phyloP scores from a whole-genome alignment of 148 eudicot species.

The Amaranthus hypochondriacus region DNA sequence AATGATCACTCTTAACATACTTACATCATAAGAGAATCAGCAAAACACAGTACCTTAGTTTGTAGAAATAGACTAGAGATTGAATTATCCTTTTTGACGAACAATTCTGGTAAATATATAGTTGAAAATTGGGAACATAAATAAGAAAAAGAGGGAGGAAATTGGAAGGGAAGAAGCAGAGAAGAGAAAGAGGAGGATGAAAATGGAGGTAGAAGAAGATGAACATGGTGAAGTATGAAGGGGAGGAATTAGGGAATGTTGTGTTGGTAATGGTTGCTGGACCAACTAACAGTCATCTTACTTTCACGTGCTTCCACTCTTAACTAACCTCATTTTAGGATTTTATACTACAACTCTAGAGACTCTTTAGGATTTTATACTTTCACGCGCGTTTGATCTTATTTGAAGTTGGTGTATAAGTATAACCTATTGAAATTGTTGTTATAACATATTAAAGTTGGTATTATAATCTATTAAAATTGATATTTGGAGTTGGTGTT shows the following conservation, averaged over 20 bases:
- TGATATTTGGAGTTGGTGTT: no score
- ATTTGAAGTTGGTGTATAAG: no score
- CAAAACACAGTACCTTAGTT: background rate
- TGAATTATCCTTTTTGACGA: background rate
- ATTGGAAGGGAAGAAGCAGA: background rate
- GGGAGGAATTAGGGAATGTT: background rate
- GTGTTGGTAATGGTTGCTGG: conserved; percentile 1
- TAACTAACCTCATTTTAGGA: no score
- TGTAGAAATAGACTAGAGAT: no score
- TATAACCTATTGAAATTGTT: no score
- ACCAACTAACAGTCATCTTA: conserved; percentile 4
- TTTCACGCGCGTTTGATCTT: no score
- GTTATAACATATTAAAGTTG: no score
- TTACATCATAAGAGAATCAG: background rate
- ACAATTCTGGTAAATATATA: background rate
- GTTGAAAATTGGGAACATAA: background rate
- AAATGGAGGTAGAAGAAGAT: background rate
- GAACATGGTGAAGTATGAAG: background rate
- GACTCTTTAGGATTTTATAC: no score
- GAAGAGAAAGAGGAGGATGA: background rate
- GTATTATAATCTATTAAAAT: no score
- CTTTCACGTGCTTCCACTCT: background rate
- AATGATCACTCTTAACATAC: background rate
- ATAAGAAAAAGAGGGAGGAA: background rate
- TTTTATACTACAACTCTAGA: no score